Evolutionary conservation across 352 stramenopile species (phyloP).

Genomic region (Globisporangium cystogenes): DNA sequence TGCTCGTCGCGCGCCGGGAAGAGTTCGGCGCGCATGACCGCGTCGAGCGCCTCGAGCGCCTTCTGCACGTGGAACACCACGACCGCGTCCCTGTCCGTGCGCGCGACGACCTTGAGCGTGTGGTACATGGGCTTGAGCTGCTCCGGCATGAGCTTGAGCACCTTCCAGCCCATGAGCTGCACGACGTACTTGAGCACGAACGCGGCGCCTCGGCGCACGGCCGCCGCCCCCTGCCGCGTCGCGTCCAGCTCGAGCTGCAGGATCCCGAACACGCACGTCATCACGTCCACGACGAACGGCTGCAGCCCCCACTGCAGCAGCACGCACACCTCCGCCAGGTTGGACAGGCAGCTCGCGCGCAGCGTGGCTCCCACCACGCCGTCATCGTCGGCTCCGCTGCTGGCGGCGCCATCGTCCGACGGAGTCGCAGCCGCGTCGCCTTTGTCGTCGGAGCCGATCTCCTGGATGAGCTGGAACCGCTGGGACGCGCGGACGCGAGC

Average conservation of each 20-base stretch:
- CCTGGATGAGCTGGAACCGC: conserved; percentile 53
- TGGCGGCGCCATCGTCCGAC: conserved; percentile 3
- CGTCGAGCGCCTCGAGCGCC: conserved; percentile 42
- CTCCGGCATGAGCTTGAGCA: conserved; percentile 67
- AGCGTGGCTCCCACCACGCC: conserved; percentile 50
- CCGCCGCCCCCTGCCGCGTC: conserved; percentile 23
- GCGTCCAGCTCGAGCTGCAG: conserved; percentile 61
- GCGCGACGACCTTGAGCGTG: conserved; percentile 65
- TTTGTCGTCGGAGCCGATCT: conserved; percentile 19
- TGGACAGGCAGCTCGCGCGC: conserved; percentile 82
- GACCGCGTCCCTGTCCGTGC: conserved; percentile 54
- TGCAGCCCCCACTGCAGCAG: conserved; percentile 70
- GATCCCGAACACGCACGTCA: conserved; percentile 77
- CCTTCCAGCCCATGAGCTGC: conserved; percentile 67
- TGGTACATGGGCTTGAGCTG: conserved; percentile 73
- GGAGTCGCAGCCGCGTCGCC: not conserved
- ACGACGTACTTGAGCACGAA: conserved; percentile 78
- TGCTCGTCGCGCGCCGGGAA: conserved; percentile 41
- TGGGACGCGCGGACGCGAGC: conserved; percentile 10
- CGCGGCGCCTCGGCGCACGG: conserved; percentile 67
- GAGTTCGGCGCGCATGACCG: conserved; percentile 71
- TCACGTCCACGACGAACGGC: conserved; percentile 65
- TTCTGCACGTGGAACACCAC: conserved; percentile 61
- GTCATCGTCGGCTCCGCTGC: conserved; percentile 16
- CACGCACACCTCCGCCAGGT: conserved; percentile 76